Conservation (phyloP, 768 basidiomycete species). For the Scleroderma bovista region DNA sequence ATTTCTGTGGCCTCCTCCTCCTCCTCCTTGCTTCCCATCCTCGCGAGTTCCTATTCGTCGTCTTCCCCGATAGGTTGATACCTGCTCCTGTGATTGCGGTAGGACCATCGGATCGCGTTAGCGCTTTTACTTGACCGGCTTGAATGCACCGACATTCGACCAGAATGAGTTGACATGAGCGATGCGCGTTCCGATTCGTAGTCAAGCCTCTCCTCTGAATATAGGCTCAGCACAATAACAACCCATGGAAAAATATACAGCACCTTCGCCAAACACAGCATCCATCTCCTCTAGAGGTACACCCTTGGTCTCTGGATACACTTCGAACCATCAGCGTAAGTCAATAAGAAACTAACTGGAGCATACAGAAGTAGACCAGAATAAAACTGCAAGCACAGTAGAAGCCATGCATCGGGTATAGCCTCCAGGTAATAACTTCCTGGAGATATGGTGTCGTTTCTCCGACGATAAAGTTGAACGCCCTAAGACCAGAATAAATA, state of each 20-base stretch:
- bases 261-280: constrained; percentile 83
- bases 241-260: background rate
- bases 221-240: constrained; percentile 12
- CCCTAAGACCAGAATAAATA: constrained; percentile 31
- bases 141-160: constrained; percentile 31
- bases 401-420: constrained; percentile 96
- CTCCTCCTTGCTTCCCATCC: constrained; percentile 38
- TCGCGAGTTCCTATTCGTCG: constrained; percentile 55
- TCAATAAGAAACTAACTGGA: background rate
- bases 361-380: constrained; percentile 76
- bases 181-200: constrained; percentile 62
- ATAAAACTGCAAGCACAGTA: constrained; percentile 86
- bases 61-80: constrained; percentile 45
- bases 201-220: constrained; percentile 53
- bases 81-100: constrained; percentile 34
- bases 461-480: constrained; percentile 89
- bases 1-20: constrained; percentile 16
- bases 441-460: constrained; percentile 83
- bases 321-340: constrained; percentile 31
- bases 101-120: constrained; percentile 36
- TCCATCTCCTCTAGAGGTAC: constrained; percentile 91
- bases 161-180: constrained; percentile 40
- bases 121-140: constrained; percentile 17
- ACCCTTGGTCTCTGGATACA: constrained; percentile 84
- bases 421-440: constrained; percentile 81